Evolutionary conservation across 441 rosid genomes (phyloP).

Genomic region (Aquilaria agallochum): DNA sequence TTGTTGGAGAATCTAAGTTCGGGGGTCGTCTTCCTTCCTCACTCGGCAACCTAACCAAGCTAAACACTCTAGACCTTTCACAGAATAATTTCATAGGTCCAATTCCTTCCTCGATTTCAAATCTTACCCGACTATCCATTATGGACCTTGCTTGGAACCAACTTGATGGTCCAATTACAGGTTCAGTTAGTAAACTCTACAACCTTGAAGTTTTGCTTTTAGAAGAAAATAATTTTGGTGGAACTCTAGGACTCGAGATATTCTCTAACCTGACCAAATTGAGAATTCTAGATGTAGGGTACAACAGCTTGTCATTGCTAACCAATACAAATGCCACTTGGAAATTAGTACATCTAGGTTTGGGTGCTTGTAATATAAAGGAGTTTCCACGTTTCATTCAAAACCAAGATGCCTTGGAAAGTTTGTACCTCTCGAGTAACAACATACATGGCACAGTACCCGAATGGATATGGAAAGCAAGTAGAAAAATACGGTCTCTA

Average conservation of each 20-base stretch:
- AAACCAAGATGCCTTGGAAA: background rate
- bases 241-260: background rate
- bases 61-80: too few species aligned
- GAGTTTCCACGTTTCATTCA: background rate
- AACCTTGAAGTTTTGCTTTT: conserved; percentile 5
- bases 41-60: background rate
- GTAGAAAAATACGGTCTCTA: background rate
- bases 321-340: background rate
- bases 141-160: background rate
- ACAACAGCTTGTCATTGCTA: background rate
- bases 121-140: background rate
- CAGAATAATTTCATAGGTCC: conserved; percentile 8
- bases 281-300: background rate
- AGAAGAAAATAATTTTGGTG: background rate
- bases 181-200: conserved; percentile 5
- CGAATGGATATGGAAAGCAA: conserved; percentile 7
- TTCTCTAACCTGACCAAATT: conserved; percentile 6
- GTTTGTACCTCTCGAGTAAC: conserved; percentile 9
- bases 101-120: conserved; percentile 12
- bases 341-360: background rate
- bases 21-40: background rate
- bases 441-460: conserved; percentile 9
- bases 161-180: conserved; percentile 11
- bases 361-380: conserved; percentile 1
- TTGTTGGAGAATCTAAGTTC: background rate